phyloP scores from a whole-genome alignment of 495 filamentous ascomycete species.

The Penicillium cinerascens region DNA sequence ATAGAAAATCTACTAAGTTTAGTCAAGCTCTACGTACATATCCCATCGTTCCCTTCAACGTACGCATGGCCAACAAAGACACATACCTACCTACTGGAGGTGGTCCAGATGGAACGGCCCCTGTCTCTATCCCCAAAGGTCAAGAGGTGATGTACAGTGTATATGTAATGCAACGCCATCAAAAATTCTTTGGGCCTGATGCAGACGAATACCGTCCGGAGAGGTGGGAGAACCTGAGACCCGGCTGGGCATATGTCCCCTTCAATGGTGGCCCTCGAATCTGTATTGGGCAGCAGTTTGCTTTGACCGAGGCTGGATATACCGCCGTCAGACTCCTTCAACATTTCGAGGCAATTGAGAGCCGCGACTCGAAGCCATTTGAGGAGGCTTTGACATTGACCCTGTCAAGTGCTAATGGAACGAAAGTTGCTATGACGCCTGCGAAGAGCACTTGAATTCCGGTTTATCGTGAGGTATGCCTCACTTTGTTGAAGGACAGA shows the following conservation, averaged over 20 bases:
- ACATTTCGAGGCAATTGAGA: conserved; percentile 47
- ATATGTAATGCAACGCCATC: conserved; percentile 50
- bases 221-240: conserved; percentile 51
- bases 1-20: too few species aligned
- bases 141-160: conserved; percentile 41
- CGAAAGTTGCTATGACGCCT: too few species aligned
- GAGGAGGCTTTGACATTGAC: too few species aligned
- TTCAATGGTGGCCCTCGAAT: conserved; percentile 59
- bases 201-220: conserved; percentile 51
- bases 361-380: too few species aligned
- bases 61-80: conserved; percentile 41
- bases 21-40: conserved; percentile 51
- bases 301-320: conserved; percentile 55
- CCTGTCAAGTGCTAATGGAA: too few species aligned
- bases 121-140: conserved; percentile 39
- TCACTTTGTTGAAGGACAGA: too few species aligned
- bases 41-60: conserved; percentile 50
- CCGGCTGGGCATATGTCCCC: conserved; percentile 54
- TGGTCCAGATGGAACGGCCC: conserved; percentile 34
- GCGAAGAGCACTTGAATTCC: too few species aligned
- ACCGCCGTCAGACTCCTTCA: conserved; percentile 52
- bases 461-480: too few species aligned
- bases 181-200: conserved; percentile 49
- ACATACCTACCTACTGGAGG: conserved; percentile 45
- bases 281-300: conserved; percentile 49